phyloP scores from a whole-genome alignment of 176 grass and related monocot species.

The Rhynchospora tenuis region DNA sequence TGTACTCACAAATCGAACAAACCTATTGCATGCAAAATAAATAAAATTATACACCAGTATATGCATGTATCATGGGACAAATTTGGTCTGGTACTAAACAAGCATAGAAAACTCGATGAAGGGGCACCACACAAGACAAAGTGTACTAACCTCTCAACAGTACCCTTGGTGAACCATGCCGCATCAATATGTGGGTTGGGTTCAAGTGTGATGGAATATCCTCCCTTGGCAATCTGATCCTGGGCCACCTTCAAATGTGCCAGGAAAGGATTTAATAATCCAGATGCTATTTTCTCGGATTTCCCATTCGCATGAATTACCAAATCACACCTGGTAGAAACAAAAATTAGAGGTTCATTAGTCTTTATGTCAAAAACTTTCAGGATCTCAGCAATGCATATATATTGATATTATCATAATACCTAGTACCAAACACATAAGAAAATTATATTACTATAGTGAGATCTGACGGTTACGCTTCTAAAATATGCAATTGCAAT shows the following conservation, averaged over 20 bases:
- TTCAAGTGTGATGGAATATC: slow-evolving; percentile 83
- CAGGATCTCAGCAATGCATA: neutral
- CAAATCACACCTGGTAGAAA: slow-evolving; percentile 83
- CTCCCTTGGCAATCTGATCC: slow-evolving; percentile 86
- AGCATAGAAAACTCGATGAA: slow-evolving; percentile 11
- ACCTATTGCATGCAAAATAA: slow-evolving; percentile 35
- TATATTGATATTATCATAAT: neutral
- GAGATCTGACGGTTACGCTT: neutral
- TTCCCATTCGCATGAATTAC: slow-evolving; percentile 66
- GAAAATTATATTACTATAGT: neutral
- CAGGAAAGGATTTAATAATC: slow-evolving; percentile 78
- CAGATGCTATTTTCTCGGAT: slow-evolving; percentile 89
- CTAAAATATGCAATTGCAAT: neutral
- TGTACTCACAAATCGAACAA: slow-evolving; percentile 95
- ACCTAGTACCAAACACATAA: neutral
- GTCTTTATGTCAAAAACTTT: neutral
- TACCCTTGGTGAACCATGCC: slow-evolving; percentile 79
- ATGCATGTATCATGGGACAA: neutral
- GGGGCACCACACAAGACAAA: slow-evolving; percentile 5
- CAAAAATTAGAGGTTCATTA: neutral
- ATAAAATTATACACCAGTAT: neutral
- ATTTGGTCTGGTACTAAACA: neutral
- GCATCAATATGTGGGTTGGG: slow-evolving; percentile 34
- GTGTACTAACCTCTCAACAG: slow-evolving; percentile 53
- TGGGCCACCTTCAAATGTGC: slow-evolving; percentile 73